Evolutionary conservation across 2,329 filamentous ascomycete genomes (phyloP).

Genomic region (Trichoderma gracile): DNA sequence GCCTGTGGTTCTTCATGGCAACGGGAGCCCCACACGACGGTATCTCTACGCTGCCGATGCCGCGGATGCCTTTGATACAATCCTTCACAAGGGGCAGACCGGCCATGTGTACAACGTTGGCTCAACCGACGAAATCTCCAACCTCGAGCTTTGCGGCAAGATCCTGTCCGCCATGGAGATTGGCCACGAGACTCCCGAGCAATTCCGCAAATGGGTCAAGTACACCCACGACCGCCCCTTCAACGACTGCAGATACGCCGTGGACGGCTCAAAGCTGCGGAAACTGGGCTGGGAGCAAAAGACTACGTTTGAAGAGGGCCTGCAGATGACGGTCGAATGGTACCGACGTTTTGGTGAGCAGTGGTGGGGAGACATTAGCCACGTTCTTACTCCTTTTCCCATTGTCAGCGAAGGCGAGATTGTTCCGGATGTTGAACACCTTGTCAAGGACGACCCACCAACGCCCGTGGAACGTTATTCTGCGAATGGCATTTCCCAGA

Average conservation of each 20-base stretch:
- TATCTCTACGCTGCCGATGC: slow-evolving; percentile 80
- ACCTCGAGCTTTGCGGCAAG: slow-evolving; percentile 66
- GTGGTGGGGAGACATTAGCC: slow-evolving; percentile 73
- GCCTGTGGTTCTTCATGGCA: slow-evolving; percentile 73
- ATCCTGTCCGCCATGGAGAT: slow-evolving; percentile 65
- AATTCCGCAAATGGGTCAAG: slow-evolving; percentile 66
- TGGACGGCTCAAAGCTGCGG: slow-evolving; percentile 68
- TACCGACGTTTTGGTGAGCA: slow-evolving; percentile 64
- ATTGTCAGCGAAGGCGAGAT: slow-evolving; percentile 59
- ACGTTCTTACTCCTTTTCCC: slow-evolving; percentile 68
- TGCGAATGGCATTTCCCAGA: slow-evolving; percentile 24
- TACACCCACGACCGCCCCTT: slow-evolving; percentile 78
- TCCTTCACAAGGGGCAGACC: slow-evolving; percentile 72
- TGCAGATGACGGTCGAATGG: slow-evolving; percentile 68
- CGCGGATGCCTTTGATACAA: slow-evolving; percentile 79
- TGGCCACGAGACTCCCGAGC: slow-evolving; percentile 49
- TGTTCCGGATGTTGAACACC: slow-evolving; percentile 49
- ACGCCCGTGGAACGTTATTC: slow-evolving; percentile 31
- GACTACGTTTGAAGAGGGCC: slow-evolving; percentile 63
- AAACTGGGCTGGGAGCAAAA: slow-evolving; percentile 70
- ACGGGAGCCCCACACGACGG: slow-evolving; percentile 71
- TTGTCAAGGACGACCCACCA: slow-evolving; percentile 40
- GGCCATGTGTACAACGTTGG: slow-evolving; percentile 83
- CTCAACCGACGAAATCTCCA: slow-evolving; percentile 75
- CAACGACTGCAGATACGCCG: slow-evolving; percentile 72